Evolutionary conservation across 371 early-diverging fungal species (phyloP), one percentile per base, ranked within the genome.

Genomic region (Actinomortierella wolfii): DNA sequence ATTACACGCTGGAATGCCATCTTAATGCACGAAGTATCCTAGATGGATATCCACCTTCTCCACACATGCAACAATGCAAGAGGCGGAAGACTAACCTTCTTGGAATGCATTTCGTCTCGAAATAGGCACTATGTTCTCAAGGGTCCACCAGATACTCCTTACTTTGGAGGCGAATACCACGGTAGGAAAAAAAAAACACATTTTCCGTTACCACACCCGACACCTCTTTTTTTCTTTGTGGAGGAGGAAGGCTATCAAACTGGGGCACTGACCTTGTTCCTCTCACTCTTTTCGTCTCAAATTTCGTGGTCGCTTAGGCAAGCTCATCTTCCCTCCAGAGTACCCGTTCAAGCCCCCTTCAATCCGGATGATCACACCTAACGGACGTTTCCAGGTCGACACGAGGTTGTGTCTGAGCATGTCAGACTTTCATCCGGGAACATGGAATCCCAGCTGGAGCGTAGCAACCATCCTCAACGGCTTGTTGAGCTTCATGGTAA

Each of bases 391-490:
- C 68, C 89, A 92, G 64, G 88, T 91, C 9, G 91, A 95, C 71
- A 91, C 92, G 44, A 82, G 94, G 59, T 88, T 98, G 17, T 98
- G 99, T 75, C 81, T 95, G 58, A 89, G 92, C 61, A 97, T 97
- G 96, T 91, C 91, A 67, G 96, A 97, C 82, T 97, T 93, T 76
- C 98, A 94, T 67, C 93, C 81, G 29, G 78, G 85, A 69, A 86
- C 90, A 40, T 98, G 97, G 98, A 98, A 97, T 76, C 97, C 97
- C 3, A 92, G 93, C 52, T 97, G 97, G 99, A 92, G 93, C 42
- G 97, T 97, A 8, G 79, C 95, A 5, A 96, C 97, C 0, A 97
- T 98, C 53, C 77, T 98, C 55, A 96, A 91, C 57, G 99, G 99
- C 4, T 77, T 97, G 49, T 76, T 97, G 64, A 91, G 92, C 53